Evolutionary conservation across 768 basidiomycete genomes (phyloP).

Genomic region (Amanita thiersii): DNA sequence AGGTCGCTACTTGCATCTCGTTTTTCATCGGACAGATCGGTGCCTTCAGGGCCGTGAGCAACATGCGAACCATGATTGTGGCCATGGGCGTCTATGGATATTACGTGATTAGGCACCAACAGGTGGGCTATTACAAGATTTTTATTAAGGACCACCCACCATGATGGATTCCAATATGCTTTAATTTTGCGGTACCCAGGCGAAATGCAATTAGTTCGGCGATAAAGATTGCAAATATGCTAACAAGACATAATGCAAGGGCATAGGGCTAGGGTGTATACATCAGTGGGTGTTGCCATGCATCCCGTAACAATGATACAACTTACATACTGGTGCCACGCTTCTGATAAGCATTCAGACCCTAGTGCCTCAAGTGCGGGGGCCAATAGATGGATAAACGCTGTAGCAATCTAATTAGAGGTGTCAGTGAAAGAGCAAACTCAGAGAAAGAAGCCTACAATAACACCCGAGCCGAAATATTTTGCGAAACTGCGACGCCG

Average conservation of each 20-base stretch:
- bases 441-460: slow-evolving; percentile 37
- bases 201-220: slow-evolving; percentile 83
- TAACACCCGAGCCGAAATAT: slow-evolving; percentile 87
- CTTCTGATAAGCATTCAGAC: slow-evolving; percentile 58
- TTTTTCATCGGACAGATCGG: slow-evolving; percentile 8
- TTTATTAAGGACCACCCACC: no score
- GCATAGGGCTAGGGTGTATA: slow-evolving; percentile 59
- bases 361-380: slow-evolving; percentile 68
- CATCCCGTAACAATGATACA: neutral
- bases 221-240: slow-evolving; percentile 80
- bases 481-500: slow-evolving; percentile 58
- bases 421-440: slow-evolving; percentile 7
- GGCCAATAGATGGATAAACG: slow-evolving; percentile 76
- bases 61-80: slow-evolving; percentile 52
- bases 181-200: slow-evolving; percentile 70
- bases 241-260: slow-evolving; percentile 70
- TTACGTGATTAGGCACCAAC: neutral
- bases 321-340: slow-evolving; percentile 73
- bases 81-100: slow-evolving; percentile 52
- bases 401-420: slow-evolving; percentile 66
- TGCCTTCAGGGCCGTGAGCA: slow-evolving; percentile 61
- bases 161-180: slow-evolving; percentile 52
- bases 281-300: neutral
- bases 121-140: slow-evolving; percentile 13
- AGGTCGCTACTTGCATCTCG: slow-evolving; percentile 16